Evolutionary conservation across 495 filamentous ascomycete species (phyloP).

Genomic region (Neurospora sp.): DNA sequence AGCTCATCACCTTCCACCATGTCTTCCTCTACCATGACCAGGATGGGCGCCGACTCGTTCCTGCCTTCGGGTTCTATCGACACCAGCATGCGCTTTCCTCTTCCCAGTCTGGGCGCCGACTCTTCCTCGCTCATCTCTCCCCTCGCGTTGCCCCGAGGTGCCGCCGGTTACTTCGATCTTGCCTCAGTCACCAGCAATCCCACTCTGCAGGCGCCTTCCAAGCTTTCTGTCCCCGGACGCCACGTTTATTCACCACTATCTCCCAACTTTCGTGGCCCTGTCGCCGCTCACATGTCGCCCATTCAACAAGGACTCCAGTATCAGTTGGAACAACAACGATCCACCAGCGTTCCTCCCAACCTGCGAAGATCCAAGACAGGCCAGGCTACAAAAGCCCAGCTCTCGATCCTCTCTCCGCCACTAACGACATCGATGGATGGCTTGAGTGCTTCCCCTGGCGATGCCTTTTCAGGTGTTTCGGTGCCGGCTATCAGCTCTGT

Average conservation of each 20-base stretch:
- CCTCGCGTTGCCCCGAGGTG: constrained; percentile 26
- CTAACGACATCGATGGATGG: not conserved
- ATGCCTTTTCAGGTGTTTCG: not conserved
- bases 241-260: constrained; percentile 11
- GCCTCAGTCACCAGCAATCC: constrained; percentile 1
- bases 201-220: not conserved
- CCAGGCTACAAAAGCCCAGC: not conserved
- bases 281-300: constrained; percentile 6
- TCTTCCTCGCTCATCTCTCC: constrained; percentile 32
- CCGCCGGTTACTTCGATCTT: constrained; percentile 27
- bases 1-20: constrained; percentile 1
- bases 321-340: constrained; percentile 12
- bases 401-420: not conserved
- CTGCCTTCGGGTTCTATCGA: constrained; percentile 20
- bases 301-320: constrained; percentile 2
- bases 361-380: not conserved
- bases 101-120: constrained; percentile 20
- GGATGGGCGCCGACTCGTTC: constrained; percentile 22
- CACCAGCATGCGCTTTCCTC: constrained; percentile 9
- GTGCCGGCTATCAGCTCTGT: constrained; percentile 11
- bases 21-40: constrained; percentile 19
- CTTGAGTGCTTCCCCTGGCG: not conserved
- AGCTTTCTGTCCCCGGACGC: not conserved
- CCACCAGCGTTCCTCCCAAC: constrained; percentile 14
- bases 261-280: not conserved